phyloP scores from a whole-genome alignment of 495 filamentous ascomycete genomes.

The Aspergillus heteromorphus region DNA sequence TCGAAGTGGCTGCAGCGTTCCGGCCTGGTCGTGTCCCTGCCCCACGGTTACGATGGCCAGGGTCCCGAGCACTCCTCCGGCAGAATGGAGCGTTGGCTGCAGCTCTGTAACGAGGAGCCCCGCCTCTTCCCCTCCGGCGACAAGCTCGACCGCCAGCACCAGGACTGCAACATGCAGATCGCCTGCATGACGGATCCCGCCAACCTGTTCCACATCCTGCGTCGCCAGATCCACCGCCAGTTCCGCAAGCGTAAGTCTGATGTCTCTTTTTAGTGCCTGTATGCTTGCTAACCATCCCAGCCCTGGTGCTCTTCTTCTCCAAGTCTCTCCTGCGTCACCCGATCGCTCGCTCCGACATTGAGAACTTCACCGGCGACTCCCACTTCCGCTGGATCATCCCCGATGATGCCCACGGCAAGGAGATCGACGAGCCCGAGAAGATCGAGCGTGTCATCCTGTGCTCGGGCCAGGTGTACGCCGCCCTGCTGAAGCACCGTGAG shows the following conservation, averaged over 20 bases:
- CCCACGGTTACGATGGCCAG: conserved; percentile 97
- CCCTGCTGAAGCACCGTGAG: conserved; percentile 85
- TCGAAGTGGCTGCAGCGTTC: conserved; percentile 98
- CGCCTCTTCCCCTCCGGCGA: conserved; percentile 80
- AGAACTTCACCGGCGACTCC: conserved; percentile 82
- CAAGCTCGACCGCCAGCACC: conserved; percentile 94
- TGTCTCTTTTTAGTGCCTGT: background rate
- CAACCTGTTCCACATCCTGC: conserved; percentile 93
- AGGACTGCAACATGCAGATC: conserved; percentile 99
- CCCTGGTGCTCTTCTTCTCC: conserved; percentile 94
- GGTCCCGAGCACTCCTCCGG: conserved; percentile 98
- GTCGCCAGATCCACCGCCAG: conserved; percentile 96
- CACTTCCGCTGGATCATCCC: conserved; percentile 96
- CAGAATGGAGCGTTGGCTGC: conserved; percentile 93
- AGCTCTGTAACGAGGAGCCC: conserved; percentile 97
- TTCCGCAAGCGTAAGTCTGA: conserved; percentile 89
- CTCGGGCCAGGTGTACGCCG: conserved; percentile 88
- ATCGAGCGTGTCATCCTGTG: conserved; percentile 94
- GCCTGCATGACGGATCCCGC: conserved; percentile 87
- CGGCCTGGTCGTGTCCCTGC: conserved; percentile 87
- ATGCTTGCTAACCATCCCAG: conserved; percentile 45
- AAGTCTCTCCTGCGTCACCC: conserved; percentile 86
- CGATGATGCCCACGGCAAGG: conserved; percentile 71
- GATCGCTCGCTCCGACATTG: conserved; percentile 72
- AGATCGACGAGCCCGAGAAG: conserved; percentile 73